Evolutionary conservation across 495 filamentous ascomycete genomes (phyloP).

Genomic region (Lophiotrema nucula): DNA sequence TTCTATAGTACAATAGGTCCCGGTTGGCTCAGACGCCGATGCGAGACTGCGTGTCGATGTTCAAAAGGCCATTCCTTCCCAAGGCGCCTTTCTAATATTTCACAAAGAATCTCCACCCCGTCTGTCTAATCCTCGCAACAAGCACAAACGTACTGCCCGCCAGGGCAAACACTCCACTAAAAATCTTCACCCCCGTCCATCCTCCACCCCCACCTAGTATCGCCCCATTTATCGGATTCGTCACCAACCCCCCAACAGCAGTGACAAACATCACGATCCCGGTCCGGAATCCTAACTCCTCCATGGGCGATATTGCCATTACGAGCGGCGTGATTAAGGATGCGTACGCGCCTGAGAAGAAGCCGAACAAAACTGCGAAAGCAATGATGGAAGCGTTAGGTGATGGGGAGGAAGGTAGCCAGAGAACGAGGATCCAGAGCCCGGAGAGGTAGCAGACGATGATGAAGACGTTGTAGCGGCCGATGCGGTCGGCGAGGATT

Average conservation of each 20-base stretch:
- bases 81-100: not conserved
- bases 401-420: constrained; percentile 54
- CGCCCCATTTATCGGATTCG: constrained; percentile 70
- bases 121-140: not conserved
- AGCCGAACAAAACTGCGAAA: constrained; percentile 67
- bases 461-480: constrained; percentile 74
- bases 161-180: not conserved
- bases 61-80: no score
- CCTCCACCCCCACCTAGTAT: constrained; percentile 44
- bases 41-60: no score
- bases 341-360: constrained; percentile 69
- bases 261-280: constrained; percentile 63
- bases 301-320: constrained; percentile 70
- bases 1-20: no score
- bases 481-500: constrained; percentile 65
- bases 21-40: no score
- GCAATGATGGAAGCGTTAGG: constrained; percentile 59
- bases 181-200: not conserved
- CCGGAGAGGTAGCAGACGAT: constrained; percentile 47
- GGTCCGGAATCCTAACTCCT: constrained; percentile 67
- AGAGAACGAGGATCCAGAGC: constrained; percentile 63
- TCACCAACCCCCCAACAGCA: constrained; percentile 63
- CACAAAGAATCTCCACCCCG: not conserved
- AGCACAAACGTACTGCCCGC: not conserved
- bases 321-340: constrained; percentile 60